A percentile compares a stretch with the other conserved stretches of the same genome.
Conservation (phyloP, 805 yeast species). For the Candida xiaguanensis region DNA sequence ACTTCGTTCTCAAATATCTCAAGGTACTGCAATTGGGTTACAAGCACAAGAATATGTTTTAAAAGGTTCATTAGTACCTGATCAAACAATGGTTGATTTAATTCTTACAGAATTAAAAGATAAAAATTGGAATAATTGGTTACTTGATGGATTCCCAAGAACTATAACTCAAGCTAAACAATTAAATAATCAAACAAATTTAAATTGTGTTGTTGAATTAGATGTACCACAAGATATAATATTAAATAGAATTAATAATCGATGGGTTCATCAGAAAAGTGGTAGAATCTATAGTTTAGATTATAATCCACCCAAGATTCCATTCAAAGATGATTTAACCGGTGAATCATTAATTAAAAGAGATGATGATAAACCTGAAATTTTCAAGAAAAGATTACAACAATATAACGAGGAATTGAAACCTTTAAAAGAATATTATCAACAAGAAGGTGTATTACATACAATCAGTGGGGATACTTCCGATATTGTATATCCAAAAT, state of each 20-base stretch:
- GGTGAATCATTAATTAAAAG: slow-evolving; percentile 83
- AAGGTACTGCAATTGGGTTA: slow-evolving; percentile 50
- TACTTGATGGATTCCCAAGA: slow-evolving; percentile 91
- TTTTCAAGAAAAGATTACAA: slow-evolving; percentile 64
- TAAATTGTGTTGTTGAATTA: slow-evolving; percentile 81
- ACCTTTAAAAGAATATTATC: slow-evolving; percentile 67
- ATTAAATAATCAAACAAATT: slow-evolving; percentile 42
- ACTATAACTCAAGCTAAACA: slow-evolving; percentile 68
- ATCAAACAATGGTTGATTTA: slow-evolving; percentile 57
- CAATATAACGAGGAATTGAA: slow-evolving; percentile 54
- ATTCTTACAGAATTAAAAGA: slow-evolving; percentile 47
- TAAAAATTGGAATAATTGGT: slow-evolving; percentile 55
- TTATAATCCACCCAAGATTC: slow-evolving; percentile 83
- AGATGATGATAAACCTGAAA: slow-evolving; percentile 75
- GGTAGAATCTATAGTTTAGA: slow-evolving; percentile 85
- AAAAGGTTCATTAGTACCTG: slow-evolving; percentile 72
- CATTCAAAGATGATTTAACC: slow-evolving; percentile 82
- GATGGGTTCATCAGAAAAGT: slow-evolving; percentile 81
- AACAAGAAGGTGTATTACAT: slow-evolving; percentile 38
- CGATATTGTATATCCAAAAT: slow-evolving; percentile 76
- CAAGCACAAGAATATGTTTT: slow-evolving; percentile 55
- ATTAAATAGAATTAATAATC: slow-evolving; percentile 71
- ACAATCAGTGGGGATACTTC: slow-evolving; percentile 75
- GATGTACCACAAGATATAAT: slow-evolving; percentile 86
- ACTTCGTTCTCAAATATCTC: slow-evolving; percentile 62